Evolutionary conservation across 108 stramenopile species (phyloP).

Genomic region (Fistulifera pelliculosa): DNA sequence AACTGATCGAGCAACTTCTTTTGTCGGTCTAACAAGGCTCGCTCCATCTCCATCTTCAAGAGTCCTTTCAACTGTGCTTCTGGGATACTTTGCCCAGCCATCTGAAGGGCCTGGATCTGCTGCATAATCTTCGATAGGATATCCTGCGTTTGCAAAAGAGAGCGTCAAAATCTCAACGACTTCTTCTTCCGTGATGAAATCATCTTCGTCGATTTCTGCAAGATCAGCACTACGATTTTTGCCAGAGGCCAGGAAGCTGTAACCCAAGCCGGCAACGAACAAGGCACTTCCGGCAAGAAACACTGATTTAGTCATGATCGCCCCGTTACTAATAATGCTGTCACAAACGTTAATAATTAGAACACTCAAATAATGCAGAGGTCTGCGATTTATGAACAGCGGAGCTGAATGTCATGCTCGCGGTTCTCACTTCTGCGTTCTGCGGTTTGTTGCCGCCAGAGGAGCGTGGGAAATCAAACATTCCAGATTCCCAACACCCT

Average conservation of each 20-base stretch:
- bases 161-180: slow-evolving; percentile 67
- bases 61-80: slow-evolving; percentile 64
- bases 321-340: no score
- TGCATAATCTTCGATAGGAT: slow-evolving; percentile 73
- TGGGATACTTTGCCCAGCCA: slow-evolving; percentile 76
- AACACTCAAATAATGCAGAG: no score
- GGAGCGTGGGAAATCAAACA: no score
- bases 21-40: slow-evolving; percentile 53
- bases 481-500: no score
- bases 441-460: no score
- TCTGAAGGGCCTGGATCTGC: slow-evolving; percentile 79
- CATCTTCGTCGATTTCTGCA: slow-evolving; percentile 41
- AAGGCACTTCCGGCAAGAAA: slow-evolving; percentile 16
- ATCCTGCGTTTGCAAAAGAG: slow-evolving; percentile 80
- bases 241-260: slow-evolving; percentile 11
- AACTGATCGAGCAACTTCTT: slow-evolving; percentile 57
- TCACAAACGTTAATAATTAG: no score
- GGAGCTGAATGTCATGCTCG: no score
- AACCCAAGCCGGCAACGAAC: slow-evolving; percentile 15
- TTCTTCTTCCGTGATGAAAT: slow-evolving; percentile 64
- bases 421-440: no score
- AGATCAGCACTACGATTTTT: slow-evolving; percentile 9
- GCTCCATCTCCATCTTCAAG: slow-evolving; percentile 67
- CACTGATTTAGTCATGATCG: neutral
- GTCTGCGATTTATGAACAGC: no score